Percentiles rank a stretch among this genome's conserved stretches.
phyloP scores from a whole-genome alignment of 805 yeast genomes.

The Kuraishia hungarica region DNA sequence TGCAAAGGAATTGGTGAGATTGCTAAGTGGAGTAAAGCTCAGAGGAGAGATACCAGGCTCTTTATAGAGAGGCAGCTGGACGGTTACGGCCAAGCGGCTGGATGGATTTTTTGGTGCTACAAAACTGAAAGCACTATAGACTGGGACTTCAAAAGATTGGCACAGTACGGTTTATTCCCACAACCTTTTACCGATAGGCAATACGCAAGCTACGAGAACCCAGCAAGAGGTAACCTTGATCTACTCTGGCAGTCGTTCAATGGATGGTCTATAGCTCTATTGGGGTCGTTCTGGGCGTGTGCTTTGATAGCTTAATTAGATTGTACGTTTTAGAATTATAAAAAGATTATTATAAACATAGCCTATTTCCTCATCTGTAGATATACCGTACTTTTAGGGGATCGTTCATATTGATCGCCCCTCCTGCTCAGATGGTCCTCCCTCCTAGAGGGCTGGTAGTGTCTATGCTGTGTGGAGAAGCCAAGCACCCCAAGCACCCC shows the following conservation, averaged over 20 bases:
- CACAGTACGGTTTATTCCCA: constrained; percentile 61
- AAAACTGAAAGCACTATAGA: constrained; percentile 78
- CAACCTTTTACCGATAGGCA: constrained; percentile 46
- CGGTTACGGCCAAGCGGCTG: constrained; percentile 64
- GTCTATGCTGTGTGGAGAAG: background rate
- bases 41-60: constrained; percentile 49
- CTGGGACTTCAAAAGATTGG: constrained; percentile 72
- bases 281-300: background rate
- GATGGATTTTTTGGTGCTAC: constrained; percentile 95
- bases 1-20: constrained; percentile 47
- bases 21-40: constrained; percentile 49
- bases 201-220: constrained; percentile 8
- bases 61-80: constrained; percentile 89
- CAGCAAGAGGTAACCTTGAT: background rate
- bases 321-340: background rate
- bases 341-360: too few species aligned
- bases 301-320: background rate
- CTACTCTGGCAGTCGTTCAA: background rate
- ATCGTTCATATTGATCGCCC: too few species aligned
- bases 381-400: too few species aligned
- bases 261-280: background rate
- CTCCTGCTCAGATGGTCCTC: too few species aligned
- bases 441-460: too few species aligned
- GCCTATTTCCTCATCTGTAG: too few species aligned
- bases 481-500: background rate